Conservation (phyloP, 768 basidiomycete genomes). For the Hygrophoropsis aurantiaca region DNA sequence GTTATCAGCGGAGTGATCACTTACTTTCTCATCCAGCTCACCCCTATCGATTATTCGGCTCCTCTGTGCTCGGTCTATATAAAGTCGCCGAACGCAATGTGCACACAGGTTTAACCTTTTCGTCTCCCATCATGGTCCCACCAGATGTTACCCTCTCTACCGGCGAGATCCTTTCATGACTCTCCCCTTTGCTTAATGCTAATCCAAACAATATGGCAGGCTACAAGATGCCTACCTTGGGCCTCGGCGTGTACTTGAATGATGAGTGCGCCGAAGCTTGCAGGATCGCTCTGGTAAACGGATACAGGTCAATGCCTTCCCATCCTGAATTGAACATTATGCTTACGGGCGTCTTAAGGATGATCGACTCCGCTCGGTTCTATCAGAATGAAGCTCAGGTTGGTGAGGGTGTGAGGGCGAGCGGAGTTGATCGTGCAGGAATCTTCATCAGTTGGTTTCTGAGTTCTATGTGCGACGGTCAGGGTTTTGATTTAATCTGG, state of each 20-base stretch:
- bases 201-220: background rate
- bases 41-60: no score
- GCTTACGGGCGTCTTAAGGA: background rate
- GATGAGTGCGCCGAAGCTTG: conserved; percentile 8
- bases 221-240: conserved; percentile 13
- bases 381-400: conserved; percentile 61
- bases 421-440: conserved; percentile 48
- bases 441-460: conserved; percentile 59
- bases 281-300: conserved; percentile 7
- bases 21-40: no score
- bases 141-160: background rate
- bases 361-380: conserved; percentile 59
- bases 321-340: background rate
- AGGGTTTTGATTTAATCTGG: background rate
- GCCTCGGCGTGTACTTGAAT: conserved; percentile 13
- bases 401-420: conserved; percentile 50
- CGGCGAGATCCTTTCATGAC: background rate
- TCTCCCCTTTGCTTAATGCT: background rate
- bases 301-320: conserved; percentile 4
- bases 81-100: no score
- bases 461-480: background rate
- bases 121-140: background rate
- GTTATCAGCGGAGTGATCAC: no score
- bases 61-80: no score
- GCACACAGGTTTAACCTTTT: no score